Base-by-base conservation (phyloP, 208 protist species). In the Endotrypanum monterogeii region DNA sequence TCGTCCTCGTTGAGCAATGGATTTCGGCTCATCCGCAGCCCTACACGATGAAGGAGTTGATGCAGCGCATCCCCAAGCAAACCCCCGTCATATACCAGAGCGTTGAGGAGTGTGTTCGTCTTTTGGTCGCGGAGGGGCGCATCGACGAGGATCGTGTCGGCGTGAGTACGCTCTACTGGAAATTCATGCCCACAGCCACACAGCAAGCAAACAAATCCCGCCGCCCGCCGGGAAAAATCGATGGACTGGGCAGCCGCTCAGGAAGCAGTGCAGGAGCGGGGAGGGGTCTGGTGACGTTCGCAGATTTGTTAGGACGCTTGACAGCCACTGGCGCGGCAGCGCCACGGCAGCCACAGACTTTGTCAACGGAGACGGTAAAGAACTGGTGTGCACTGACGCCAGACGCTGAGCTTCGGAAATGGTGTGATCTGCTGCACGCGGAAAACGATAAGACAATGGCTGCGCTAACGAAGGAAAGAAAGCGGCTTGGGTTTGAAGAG, bases 41-140 rank as follows among this genome's bases (percentile, higher is more conserved):
- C 12, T 95, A 92, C 84, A 93, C 89, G 9, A 71, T 97, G 39
- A 97, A 97, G 67, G 92, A 97, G 65, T 68, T 97, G 23, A 58
- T 84, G 55, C 58, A 73, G 6, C 63, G 86, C 25, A 68, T 97
- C 6, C 89, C 92, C 2, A 87, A 85, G 61, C 80, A 85, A 2
- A 97, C 90, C 0, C 88, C 89, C 30, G 90, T 97, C 37, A 92
- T 97, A 60, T 91, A 73, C 54, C 92, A 97, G 52, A 93, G 87
- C 60, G 76, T 97, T 25, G 87, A 94, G 73, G 89, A 95, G 82
- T 92, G 87, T 70, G 67, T 97, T 18, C 87, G 92, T 72, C 50
- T 93, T 9, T 83, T 97, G 46, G 90, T 93, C 41, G 84, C 92
- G 0, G 90, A 97, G 65, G 69, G 79, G 14, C 83, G 83, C 23